Base-by-base conservation (phyloP, 305 asterid species). In the Rubia occidens region DNA sequence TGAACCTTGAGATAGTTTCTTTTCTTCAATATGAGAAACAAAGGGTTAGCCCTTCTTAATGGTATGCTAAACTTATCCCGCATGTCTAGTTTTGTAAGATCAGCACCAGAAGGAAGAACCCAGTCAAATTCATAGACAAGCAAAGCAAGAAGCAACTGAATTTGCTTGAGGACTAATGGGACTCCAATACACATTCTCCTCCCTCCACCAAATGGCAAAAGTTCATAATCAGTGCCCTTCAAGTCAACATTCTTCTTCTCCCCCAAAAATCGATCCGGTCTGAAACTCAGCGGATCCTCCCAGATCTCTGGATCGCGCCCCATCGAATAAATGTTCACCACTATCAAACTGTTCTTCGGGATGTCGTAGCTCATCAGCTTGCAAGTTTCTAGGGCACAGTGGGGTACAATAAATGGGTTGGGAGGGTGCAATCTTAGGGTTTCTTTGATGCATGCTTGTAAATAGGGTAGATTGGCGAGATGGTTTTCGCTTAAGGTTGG, bases 371-470 rank as follows among this genome's bases (percentile, higher is more conserved):
- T 37, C 71, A 68, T 53, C 35, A 53, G 11, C 26, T 68, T 11
- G 71, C 71, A 68, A 37, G 63, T 4, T 68, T 68, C 35, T n/a
- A 53, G 8, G 3, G 71, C 71, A 68, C 63, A 67, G 6, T 53
- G 62, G 6, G 62, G 63, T 7, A 67, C 63, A 4, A 67, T 63
- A n/a, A 67, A 51, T 53, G 71, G 71, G 51, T 44, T 54, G 2
- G 71, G 71, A 67, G 71, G 71, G 49, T 67, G 71, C 51, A 67
- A 15, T 10, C 71, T 29, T 10, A 67, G 44, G 14, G 71, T 67
- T 53, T 67, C 71, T 37, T 67, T 67, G 18, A 67, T 67, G 18
- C 71, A 32, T 29, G 71, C 71, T 35, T 67, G 71, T 53, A 67
- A 53, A 37, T 17, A 67, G 0, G 71, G 71, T 4, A 67, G 20